A percentile compares a stretch with the other conserved stretches of the same genome.
These are phyloP conservation scores for Solanum medicagineum DNA, from an alignment of 257 asterid species.

Conservation along the genomic window DNA sequence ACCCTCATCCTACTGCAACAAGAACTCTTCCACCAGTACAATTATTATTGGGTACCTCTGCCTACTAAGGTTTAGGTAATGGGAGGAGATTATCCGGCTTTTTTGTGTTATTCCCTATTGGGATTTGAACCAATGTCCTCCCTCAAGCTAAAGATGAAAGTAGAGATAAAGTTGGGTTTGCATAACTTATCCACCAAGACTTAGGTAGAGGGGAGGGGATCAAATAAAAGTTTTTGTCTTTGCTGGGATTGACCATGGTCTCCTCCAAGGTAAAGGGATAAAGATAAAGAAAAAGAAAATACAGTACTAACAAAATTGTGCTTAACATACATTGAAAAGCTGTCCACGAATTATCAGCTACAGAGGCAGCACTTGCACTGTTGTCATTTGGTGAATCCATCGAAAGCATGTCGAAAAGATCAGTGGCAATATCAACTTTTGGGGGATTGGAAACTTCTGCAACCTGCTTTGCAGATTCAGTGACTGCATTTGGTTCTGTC, in stretches of 20 bases:
- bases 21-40: background rate
- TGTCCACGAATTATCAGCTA: slow-evolving; percentile 75
- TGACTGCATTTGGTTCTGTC: slow-evolving; percentile 30
- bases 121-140: background rate
- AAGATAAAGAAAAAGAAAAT: background rate
- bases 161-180: background rate
- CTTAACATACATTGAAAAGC: slow-evolving; percentile 75
- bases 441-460: slow-evolving; percentile 38
- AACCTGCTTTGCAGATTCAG: slow-evolving; percentile 42
- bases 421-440: slow-evolving; percentile 81
- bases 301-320: background rate
- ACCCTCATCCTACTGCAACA: background rate
- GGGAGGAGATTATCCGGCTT: background rate
- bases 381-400: slow-evolving; percentile 52
- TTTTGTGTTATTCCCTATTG: background rate
- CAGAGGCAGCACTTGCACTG: slow-evolving; percentile 34
- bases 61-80: background rate
- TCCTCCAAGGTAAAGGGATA: background rate
- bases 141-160: background rate
- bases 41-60: background rate
- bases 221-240: background rate
- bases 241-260: background rate
- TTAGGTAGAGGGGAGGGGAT: background rate
- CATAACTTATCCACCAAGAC: background rate
- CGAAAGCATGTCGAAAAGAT: slow-evolving; percentile 83